phyloP scores from a whole-genome alignment of 2,329 filamentous ascomycete genomes.

The Grosmannia huntii region DNA sequence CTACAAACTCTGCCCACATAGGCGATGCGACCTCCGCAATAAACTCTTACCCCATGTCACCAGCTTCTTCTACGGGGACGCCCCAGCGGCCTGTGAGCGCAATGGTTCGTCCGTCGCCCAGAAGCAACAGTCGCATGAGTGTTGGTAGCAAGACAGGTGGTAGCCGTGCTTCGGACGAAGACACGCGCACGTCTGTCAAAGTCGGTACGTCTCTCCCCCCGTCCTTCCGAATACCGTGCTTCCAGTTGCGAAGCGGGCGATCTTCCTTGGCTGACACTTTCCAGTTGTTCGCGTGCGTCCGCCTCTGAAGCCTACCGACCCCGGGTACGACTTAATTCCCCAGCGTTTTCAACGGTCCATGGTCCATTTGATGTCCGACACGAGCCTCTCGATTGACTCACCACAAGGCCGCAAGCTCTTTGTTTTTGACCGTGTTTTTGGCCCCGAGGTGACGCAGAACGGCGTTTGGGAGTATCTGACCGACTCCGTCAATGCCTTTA shows the following conservation, averaged over 20 bases:
- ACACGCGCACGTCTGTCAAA: constrained; percentile 84
- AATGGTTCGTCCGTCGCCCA: constrained; percentile 58
- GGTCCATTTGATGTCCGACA: constrained; percentile 78
- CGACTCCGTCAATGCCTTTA: constrained; percentile 80
- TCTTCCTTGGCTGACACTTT: neutral
- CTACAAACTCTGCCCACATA: neutral
- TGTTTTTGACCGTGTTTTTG: constrained; percentile 91
- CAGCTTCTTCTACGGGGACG: constrained; percentile 43
- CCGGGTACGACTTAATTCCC: constrained; percentile 87
- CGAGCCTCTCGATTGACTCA: constrained; percentile 77
- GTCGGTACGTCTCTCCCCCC: constrained; percentile 57
- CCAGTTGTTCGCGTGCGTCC: constrained; percentile 87
- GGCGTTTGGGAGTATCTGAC: constrained; percentile 89
- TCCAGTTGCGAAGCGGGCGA: constrained; percentile 1
- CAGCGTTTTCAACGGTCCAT: constrained; percentile 90
- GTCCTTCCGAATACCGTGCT: neutral
- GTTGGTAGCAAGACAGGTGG: constrained; percentile 64
- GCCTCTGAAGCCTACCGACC: constrained; percentile 68
- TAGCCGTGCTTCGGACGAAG: constrained; percentile 80
- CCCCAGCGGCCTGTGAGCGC: constrained; percentile 66
- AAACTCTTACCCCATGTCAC: constrained; percentile 17
- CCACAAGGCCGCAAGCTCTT: constrained; percentile 90
- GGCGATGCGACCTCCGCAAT: neutral
- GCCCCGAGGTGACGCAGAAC: constrained; percentile 69
- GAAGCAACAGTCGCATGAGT: constrained; percentile 78